Evolutionary conservation across 768 basidiomycete species (phyloP), one percentile per base, ranked within the genome.

Genomic region (Lactarius sp.): DNA sequence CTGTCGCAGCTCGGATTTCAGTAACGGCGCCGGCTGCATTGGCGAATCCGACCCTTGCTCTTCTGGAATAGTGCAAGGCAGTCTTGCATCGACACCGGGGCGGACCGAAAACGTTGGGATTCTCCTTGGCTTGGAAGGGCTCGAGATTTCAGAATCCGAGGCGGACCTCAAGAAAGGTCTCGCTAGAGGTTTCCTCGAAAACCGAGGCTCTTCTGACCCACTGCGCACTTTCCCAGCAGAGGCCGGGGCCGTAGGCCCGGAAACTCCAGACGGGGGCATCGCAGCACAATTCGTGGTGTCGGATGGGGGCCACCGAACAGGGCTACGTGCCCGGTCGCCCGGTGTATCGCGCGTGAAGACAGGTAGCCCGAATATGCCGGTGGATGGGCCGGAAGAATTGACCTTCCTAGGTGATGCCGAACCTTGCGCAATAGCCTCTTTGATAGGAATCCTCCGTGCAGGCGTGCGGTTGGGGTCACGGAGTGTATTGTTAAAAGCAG

Each of bases 1-100:
- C 36, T 72, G 73, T 33, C 73, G 67, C 33, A 74, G 37, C 14
- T 49, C 66, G 5, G 72, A 72, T 27, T 60, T 37, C 42, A 13
- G n/a, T 10, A n/a, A 56, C 41, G 58, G 61, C 56, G 14, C 59
- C 27, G 16, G 33, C 61, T 56, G 62, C 61, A 5, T 52, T 20
- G 37, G 59, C 12, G 34, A 57, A 37, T 16, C 47, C 2, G 36
- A 51, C n/a, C 50, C 33, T 1, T 18, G 60, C 9, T 69, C 62
- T 36, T 70, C 67, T 37, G 62, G 49, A 52, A 68, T 68, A 20
- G 55, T 52, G 34, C 56, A 33, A 18, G 67, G 67, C 3, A 66
- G 44, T 18, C 66, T 41, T 31, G 53, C 39, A 20, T 58, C 39
- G 27, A 41, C 37, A 33, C 49, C 54, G 37, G 47, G 18, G 39